Conservation (phyloP, 2,329 filamentous ascomycete species). For the Colletotrichum echinochloae region DNA sequence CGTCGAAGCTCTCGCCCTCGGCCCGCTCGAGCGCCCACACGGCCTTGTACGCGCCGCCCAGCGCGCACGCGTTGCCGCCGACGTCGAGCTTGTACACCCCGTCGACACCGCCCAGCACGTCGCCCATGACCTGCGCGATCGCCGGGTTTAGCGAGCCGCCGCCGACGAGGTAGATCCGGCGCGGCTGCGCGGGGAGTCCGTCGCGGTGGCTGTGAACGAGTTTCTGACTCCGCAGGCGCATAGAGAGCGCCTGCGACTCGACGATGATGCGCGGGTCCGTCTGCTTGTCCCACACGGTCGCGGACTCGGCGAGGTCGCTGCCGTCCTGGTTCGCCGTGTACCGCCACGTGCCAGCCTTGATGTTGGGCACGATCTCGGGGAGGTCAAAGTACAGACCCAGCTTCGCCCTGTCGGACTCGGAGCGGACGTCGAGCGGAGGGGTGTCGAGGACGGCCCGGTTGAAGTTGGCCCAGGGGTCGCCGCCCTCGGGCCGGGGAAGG, state of each 20-base stretch:
- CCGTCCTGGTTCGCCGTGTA: slow-evolving; percentile 71
- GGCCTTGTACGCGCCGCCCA: slow-evolving; percentile 95
- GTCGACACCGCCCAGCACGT: slow-evolving; percentile 84
- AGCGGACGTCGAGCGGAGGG: slow-evolving; percentile 74
- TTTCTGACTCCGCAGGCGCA: slow-evolving; percentile 84
- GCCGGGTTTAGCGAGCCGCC: slow-evolving; percentile 91
- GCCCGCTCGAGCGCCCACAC: slow-evolving; percentile 87
- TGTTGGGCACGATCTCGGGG: slow-evolving; percentile 95
- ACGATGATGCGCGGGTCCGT: slow-evolving; percentile 89
- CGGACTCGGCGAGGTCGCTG: slow-evolving; percentile 56
- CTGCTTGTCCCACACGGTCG: slow-evolving; percentile 64
- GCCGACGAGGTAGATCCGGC: slow-evolving; percentile 92
- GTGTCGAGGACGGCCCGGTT: slow-evolving; percentile 78
- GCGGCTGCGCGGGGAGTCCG: slow-evolving; percentile 81
- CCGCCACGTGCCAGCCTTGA: slow-evolving; percentile 87
- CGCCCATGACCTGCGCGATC: slow-evolving; percentile 85
- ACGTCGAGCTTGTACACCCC: slow-evolving; percentile 95
- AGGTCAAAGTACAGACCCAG: slow-evolving; percentile 95
- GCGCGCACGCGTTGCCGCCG: slow-evolving; percentile 92
- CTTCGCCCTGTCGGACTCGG: slow-evolving; percentile 72
- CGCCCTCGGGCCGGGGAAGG: slow-evolving; percentile 67
- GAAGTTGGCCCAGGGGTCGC: slow-evolving; percentile 81
- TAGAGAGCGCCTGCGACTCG: slow-evolving; percentile 93
- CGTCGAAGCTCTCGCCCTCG: slow-evolving; percentile 83
- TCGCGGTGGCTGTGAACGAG: slow-evolving; percentile 71